Evolutionary conservation across 768 basidiomycete species (phyloP).

Genomic region (Sporobolomyces phaffii): DNA sequence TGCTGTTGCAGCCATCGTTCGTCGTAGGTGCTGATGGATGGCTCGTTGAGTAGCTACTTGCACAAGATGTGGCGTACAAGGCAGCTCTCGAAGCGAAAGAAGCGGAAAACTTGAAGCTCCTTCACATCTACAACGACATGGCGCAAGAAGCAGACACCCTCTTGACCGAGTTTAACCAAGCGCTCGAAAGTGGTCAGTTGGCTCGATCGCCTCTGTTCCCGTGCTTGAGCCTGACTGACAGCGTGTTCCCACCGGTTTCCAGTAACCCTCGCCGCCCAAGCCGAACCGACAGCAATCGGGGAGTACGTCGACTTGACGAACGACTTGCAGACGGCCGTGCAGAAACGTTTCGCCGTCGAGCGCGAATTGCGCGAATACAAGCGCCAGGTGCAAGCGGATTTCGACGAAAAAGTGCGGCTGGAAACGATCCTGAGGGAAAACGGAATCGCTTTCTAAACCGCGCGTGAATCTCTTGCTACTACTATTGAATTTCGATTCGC

Average conservation of each 20-base stretch:
- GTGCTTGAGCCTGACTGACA: background rate
- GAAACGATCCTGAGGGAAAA: conserved; percentile 9
- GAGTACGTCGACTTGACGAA: conserved; percentile 26
- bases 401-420: conserved; percentile 24
- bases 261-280: conserved; percentile 23
- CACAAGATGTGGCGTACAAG: background rate
- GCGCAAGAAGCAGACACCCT: conserved; percentile 17
- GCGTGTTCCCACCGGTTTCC: background rate
- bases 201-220: no score
- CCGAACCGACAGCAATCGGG: conserved; percentile 12
- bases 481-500: background rate
- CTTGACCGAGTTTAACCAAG: conserved; percentile 12
- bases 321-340: background rate
- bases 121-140: conserved; percentile 22
- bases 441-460: conserved; percentile 19
- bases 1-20: background rate
- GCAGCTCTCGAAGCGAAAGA: background rate
- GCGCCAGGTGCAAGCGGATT: background rate
- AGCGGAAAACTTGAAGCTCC: conserved; percentile 9
- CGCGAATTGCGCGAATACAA: conserved; percentile 17
- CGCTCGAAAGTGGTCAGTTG: conserved; percentile 18
- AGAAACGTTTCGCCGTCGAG: conserved; percentile 16
- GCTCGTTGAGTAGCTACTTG: conserved; percentile 20
- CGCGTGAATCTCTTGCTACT: background rate
- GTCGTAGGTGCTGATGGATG: background rate